Base-by-base conservation (phyloP, 495 filamentous ascomycete genomes). In the Mycothermus thermophilus region DNA sequence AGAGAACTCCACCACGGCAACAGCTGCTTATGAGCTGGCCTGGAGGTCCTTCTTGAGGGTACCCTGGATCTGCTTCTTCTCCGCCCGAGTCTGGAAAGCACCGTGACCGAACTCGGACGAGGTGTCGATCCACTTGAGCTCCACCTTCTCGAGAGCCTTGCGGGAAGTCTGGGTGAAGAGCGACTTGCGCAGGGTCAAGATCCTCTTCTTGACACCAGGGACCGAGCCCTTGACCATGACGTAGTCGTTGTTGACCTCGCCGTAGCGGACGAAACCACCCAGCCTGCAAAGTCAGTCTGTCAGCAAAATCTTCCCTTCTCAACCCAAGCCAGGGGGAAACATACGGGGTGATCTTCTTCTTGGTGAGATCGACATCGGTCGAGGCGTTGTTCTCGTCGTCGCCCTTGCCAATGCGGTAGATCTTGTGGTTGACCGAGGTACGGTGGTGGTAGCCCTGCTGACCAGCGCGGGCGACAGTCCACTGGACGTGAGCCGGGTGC, bases 401-500 rank as follows among this genome's bases (percentile, higher is more conserved):
- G 49, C 72, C 90, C 75, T 85, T 86, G 59, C 90, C 92, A 52
- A 99, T 81, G 48, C 92, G 85, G 80, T 95, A 99, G 62, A 99
- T 64, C 79, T 99, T 99, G 82, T 96, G 92, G 79, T 99, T 99
- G 71, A 86, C 83, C 37, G 92, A 96, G 53, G 92, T 96, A 79
- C 92, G 88, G 69, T 99, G 92, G 64, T 99, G 92, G 77, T 99
- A 99, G 74, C 92, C 92, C 67, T 79, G 76, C 72, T 99, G 92
- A 92, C 92, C 92, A 51, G 92, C 92, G 80, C 92, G 92, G 60
- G 90, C 92, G 70, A 99, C 92, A 65, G 92, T 96, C 92, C 92
- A 99, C 77, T 99, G 92, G 72, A 99, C 92, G 83, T 99, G 92
- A 65, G 80, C 85, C 58, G 92, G 92, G 79, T 99, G 92, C 92